Conservation (phyloP, 352 stramenopile genomes). For the Phytophthora pseudosyringae region DNA sequence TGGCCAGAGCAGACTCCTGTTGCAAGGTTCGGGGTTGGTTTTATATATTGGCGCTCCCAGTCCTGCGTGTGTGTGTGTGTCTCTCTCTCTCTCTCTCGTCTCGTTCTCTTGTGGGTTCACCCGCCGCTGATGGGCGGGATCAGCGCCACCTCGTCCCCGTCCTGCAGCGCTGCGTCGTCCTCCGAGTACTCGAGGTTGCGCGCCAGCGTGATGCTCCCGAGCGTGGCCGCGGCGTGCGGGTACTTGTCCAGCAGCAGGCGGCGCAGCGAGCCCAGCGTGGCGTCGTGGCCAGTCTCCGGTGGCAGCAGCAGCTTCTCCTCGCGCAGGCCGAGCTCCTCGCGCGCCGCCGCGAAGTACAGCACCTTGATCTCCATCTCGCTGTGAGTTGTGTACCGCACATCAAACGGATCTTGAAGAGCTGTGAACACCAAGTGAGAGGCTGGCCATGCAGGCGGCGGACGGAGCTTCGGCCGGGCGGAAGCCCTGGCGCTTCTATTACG, state of each 20-base stretch:
- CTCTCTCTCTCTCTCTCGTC: too few species aligned
- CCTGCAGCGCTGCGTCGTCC: slow-evolving; percentile 50
- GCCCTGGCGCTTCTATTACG: slow-evolving; percentile 79
- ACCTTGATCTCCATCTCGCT: slow-evolving; percentile 63
- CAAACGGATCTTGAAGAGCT: slow-evolving; percentile 47
- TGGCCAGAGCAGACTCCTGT: too few species aligned
- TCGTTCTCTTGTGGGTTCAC: slow-evolving; percentile 7
- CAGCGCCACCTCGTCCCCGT: slow-evolving; percentile 83
- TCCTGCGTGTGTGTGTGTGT: neutral
- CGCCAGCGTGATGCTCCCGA: slow-evolving; percentile 70
- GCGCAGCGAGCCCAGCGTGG: slow-evolving; percentile 56
- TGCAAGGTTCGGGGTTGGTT: slow-evolving; percentile 8
- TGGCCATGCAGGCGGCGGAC: slow-evolving; percentile 10
- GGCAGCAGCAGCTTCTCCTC: slow-evolving; percentile 63
- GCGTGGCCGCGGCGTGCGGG: slow-evolving; percentile 47
- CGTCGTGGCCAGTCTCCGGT: neutral
- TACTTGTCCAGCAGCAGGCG: slow-evolving; percentile 55
- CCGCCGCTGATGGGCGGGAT: slow-evolving; percentile 80
- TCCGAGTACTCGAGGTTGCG: slow-evolving; percentile 78
- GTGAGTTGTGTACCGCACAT: slow-evolving; percentile 17
- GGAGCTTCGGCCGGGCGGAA: slow-evolving; percentile 38
- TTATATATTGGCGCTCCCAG: slow-evolving; percentile 11
- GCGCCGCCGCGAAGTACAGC: slow-evolving; percentile 84
- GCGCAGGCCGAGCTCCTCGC: slow-evolving; percentile 73
- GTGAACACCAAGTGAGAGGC: slow-evolving; percentile 8